Percentiles rank a stretch among this genome's conserved stretches.
Evolutionary conservation across 169 alveolate genomes (phyloP).

Genomic region (Babesia sp.): DNA sequence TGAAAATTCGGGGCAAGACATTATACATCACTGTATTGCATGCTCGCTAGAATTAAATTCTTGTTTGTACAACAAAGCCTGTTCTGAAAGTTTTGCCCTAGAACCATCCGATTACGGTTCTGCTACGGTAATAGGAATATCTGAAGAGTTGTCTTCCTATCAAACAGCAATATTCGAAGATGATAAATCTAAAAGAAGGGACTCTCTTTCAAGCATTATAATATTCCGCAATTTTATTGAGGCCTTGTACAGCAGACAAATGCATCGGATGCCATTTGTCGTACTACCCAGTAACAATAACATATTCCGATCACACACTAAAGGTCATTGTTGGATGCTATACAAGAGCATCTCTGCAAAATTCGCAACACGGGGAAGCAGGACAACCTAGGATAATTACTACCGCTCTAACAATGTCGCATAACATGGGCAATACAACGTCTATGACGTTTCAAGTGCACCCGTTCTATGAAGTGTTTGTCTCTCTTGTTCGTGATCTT

Average conservation of each 20-base stretch:
- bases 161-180: slow-evolving; percentile 15
- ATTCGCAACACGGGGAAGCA: background rate
- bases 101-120: slow-evolving; percentile 34
- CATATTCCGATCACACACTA: slow-evolving; percentile 12
- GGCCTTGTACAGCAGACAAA: background rate
- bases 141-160: slow-evolving; percentile 18
- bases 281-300: slow-evolving; percentile 30
- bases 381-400: background rate
- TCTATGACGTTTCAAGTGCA: background rate
- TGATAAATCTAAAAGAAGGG: background rate
- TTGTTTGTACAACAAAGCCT: slow-evolving; percentile 5
- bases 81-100: background rate
- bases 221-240: slow-evolving; percentile 11
- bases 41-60: background rate
- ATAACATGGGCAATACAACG: background rate
- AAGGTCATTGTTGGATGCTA: slow-evolving; percentile 16
- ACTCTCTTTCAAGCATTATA: slow-evolving; percentile 4
- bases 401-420: background rate
- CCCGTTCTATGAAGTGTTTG: slow-evolving; percentile 13
- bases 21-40: background rate
- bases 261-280: background rate
- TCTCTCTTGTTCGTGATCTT: background rate
- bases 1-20: background rate
- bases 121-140: slow-evolving; percentile 13
- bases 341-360: background rate